A percentile compares a stretch with the other conserved stretches of the same genome.
Evolutionary conservation across 2,329 filamentous ascomycete species (phyloP).

Genomic region (Xylogone sp.): DNA sequence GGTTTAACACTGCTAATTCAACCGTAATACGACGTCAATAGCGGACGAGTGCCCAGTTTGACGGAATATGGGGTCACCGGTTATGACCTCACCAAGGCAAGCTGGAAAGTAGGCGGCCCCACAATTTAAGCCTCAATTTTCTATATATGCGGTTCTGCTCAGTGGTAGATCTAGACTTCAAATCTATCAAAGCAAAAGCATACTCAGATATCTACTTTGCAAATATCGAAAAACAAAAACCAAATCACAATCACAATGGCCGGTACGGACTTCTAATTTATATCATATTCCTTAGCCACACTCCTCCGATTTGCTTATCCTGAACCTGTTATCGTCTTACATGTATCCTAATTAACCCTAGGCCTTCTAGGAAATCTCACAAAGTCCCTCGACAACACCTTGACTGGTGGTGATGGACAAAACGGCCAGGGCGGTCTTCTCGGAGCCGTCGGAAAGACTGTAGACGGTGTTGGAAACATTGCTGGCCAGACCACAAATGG

Average conservation of each 20-base stretch:
- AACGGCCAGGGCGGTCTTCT: slow-evolving; percentile 35
- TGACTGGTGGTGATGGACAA: slow-evolving; percentile 34
- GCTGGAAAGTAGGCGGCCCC: too few species aligned
- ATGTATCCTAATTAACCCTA: background rate
- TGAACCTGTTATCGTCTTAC: background rate
- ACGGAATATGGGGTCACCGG: too few species aligned
- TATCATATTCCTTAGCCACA: background rate
- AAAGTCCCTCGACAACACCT: slow-evolving; percentile 32
- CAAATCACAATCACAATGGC: background rate
- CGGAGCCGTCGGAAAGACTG: slow-evolving; percentile 30
- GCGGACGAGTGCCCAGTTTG: too few species aligned
- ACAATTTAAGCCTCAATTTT: too few species aligned
- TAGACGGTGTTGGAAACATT: slow-evolving; percentile 30
- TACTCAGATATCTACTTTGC: too few species aligned
- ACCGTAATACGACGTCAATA: too few species aligned
- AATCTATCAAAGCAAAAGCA: too few species aligned
- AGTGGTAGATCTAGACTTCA: too few species aligned
- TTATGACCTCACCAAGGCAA: too few species aligned
- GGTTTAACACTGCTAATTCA: too few species aligned
- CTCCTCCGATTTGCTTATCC: background rate
- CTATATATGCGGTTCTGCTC: too few species aligned
- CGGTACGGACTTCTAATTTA: background rate
- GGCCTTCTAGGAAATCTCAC: slow-evolving; percentile 32
- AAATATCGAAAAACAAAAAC: too few species aligned
- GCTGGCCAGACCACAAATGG: slow-evolving; percentile 23